These are phyloP conservation scores for Linaria vulgaris DNA, from an alignment of 257 asterid genomes.

Conservation along the genomic window DNA sequence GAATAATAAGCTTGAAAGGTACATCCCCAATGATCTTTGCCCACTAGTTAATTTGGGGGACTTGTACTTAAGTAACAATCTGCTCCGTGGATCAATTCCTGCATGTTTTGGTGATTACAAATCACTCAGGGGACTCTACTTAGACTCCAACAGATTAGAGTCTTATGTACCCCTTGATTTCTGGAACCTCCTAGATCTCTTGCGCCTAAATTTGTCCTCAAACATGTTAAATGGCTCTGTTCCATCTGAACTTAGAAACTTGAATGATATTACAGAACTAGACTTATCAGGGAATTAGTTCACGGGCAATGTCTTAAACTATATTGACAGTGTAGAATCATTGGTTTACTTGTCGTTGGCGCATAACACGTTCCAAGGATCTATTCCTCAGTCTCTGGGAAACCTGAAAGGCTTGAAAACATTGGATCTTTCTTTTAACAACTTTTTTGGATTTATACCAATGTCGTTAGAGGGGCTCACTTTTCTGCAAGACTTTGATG, in stretches of 20 bases:
- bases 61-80: slow-evolving; percentile 25
- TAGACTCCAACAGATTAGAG: slow-evolving; percentile 34
- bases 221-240: no score
- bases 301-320: slow-evolving; percentile 34
- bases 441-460: slow-evolving; percentile 40
- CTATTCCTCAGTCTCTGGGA: no score
- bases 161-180: slow-evolving; percentile 37
- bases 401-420: no score
- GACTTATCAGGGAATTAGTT: slow-evolving; percentile 38
- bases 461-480: slow-evolving; percentile 26
- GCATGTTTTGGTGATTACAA: slow-evolving; percentile 34
- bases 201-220: slow-evolving; percentile 29
- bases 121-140: slow-evolving; percentile 27
- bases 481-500: slow-evolving; percentile 28
- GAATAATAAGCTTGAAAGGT: slow-evolving; percentile 27
- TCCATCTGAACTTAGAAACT: no score
- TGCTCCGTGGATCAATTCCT: no score
- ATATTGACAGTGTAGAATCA: slow-evolving; percentile 29
- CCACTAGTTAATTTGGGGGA: slow-evolving; percentile 21
- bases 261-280: no score
- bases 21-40: slow-evolving; percentile 33
- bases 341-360: slow-evolving; percentile 35
- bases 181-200: slow-evolving; percentile 34
- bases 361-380: slow-evolving; percentile 36
- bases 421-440: slow-evolving; percentile 35